A percentile compares a stretch with the other conserved stretches of the same genome.
phyloP scores from a whole-genome alignment of 257 asterid species.

The Fraxinus quadrangulata region DNA sequence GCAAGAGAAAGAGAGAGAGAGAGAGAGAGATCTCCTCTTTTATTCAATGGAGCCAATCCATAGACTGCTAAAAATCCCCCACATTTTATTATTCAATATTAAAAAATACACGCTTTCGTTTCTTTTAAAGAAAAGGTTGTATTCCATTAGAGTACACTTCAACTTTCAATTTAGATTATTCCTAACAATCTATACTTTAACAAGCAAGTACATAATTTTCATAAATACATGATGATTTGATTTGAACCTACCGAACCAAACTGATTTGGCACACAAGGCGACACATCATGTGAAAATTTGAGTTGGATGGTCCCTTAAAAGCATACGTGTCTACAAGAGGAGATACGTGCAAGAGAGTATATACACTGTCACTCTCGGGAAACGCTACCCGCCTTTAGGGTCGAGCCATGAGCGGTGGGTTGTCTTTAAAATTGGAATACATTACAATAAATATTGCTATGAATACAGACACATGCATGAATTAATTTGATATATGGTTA shows the following conservation, averaged over 20 bases:
- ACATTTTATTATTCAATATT: neutral
- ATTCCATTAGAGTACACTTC: neutral
- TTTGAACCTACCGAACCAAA: neutral
- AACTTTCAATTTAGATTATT: too few relatives aligned
- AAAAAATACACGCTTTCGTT: conserved; percentile 9
- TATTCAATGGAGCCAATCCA: conserved; percentile 16
- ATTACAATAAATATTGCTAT: neutral
- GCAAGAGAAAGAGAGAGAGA: neutral
- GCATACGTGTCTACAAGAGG: conserved; percentile 25
- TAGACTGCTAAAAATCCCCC: conserved; percentile 10
- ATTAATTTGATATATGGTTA: neutral
- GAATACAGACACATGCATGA: neutral
- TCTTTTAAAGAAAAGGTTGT: conserved; percentile 12
- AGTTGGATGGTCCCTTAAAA: conserved; percentile 16
- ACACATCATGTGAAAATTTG: neutral
- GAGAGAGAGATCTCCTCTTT: neutral
- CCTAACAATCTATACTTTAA: too few relatives aligned
- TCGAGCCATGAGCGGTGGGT: conserved; percentile 33
- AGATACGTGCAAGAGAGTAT: conserved; percentile 26
- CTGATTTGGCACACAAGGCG: neutral
- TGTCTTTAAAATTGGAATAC: conserved; percentile 6
- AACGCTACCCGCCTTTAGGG: conserved; percentile 59
- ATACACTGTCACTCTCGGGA: conserved; percentile 29
- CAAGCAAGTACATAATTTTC: too few relatives aligned
- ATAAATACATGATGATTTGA: neutral